Conservation (phyloP, 768 basidiomycete genomes). For the Termitomyces sp. region DNA sequence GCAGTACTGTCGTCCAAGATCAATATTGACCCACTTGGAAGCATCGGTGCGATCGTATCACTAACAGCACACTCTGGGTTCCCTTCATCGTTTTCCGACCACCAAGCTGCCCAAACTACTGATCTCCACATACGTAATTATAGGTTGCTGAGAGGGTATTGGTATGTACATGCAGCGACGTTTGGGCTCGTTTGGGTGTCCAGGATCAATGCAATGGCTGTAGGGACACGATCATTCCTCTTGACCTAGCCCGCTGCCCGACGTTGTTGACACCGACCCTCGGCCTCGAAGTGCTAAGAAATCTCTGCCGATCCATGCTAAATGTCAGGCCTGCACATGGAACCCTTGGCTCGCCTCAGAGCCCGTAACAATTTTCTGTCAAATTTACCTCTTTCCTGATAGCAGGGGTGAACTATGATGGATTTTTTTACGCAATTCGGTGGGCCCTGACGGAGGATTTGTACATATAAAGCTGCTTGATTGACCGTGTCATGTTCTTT, state of each 20-base stretch:
- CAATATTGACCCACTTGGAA: slow-evolving; percentile 62
- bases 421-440: too few relatives aligned
- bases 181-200: too few relatives aligned
- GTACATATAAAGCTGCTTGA: background rate
- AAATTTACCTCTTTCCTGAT: too few relatives aligned
- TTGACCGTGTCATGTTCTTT: background rate
- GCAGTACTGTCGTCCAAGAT: too few relatives aligned
- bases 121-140: too few relatives aligned
- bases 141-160: background rate
- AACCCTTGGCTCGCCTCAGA: background rate
- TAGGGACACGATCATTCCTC: background rate
- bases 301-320: too few relatives aligned
- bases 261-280: background rate
- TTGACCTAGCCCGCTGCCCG: too few relatives aligned
- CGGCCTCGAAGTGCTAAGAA: background rate
- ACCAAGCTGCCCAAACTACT: too few relatives aligned
- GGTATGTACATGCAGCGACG: too few relatives aligned
- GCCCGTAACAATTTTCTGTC: background rate
- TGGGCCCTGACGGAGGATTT: background rate
- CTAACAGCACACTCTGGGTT: slow-evolving; percentile 61
- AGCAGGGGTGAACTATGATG: background rate
- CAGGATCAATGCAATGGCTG: background rate
- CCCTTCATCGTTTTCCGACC: too few relatives aligned
- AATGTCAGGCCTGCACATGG: background rate
- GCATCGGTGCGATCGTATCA: slow-evolving; percentile 53